Percentiles rank a stretch among this genome's conserved stretches.
Evolutionary conservation across 345 rosid genomes (phyloP).

Genomic region (Euphorbia peplus): DNA sequence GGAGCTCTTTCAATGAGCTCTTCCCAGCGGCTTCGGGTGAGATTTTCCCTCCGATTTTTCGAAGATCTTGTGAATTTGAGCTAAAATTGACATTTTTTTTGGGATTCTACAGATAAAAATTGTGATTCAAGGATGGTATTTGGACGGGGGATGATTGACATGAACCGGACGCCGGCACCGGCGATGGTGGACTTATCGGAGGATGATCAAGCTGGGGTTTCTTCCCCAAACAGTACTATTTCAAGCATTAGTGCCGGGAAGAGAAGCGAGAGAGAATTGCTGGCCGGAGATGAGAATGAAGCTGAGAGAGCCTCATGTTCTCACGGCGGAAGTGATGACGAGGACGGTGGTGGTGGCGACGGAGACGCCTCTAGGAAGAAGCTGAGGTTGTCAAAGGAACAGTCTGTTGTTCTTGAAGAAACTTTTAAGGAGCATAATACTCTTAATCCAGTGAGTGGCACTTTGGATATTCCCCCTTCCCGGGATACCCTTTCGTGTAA

Average conservation of each 20-base stretch:
- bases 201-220: constrained; percentile 46
- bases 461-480: constrained; percentile 19
- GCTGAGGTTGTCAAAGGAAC: constrained; percentile 76
- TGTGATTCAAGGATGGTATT: constrained; percentile 47
- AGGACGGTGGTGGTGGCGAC: constrained; percentile 53
- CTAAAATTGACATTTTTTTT: background rate
- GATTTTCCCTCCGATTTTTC: background rate
- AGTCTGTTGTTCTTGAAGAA: constrained; percentile 76
- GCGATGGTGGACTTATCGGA: constrained; percentile 55
- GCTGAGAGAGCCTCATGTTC: constrained; percentile 72
- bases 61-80: background rate
- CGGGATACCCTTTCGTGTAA: background rate
- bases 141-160: constrained; percentile 48
- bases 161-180: constrained; percentile 46
- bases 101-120: constrained; percentile 37
- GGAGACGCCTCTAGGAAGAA: constrained; percentile 75
- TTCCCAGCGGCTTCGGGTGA: constrained; percentile 59
- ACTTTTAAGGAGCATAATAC: constrained; percentile 83
- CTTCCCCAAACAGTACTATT: constrained; percentile 81
- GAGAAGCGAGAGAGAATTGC: constrained; percentile 55
- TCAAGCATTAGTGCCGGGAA: constrained; percentile 66
- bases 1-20: constrained; percentile 41
- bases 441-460: constrained; percentile 78
- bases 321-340: constrained; percentile 59
- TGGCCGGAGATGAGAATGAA: constrained; percentile 49